A percentile compares a stretch with the other conserved stretches of the same genome.
These are phyloP conservation scores for Ailanthus altissimus DNA, from an alignment of 345 rosid genomes.

Conservation along the genomic window DNA sequence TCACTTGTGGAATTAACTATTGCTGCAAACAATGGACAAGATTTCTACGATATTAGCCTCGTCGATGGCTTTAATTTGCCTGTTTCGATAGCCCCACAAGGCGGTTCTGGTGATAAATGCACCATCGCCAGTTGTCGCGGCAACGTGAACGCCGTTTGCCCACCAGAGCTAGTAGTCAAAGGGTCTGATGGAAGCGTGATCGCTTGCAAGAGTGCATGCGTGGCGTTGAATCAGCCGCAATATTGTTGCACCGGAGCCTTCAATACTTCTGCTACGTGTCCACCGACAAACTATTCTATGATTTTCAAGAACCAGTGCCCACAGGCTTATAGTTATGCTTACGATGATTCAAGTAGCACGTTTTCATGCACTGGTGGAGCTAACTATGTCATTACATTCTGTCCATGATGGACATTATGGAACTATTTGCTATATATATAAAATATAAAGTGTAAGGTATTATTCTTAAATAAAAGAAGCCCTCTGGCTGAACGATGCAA, in stretches of 20 bases:
- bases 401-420: no score
- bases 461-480: no score
- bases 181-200: conserved; percentile 27
- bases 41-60: conserved; percentile 41
- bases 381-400: conserved; percentile 31
- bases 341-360: conserved; percentile 31
- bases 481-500: no score
- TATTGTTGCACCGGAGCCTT: conserved; percentile 40
- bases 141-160: conserved; percentile 40
- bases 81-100: conserved; percentile 34
- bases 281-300: conserved; percentile 29
- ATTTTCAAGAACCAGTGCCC: conserved; percentile 32
- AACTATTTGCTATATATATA: no score
- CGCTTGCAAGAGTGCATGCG: conserved; percentile 48
- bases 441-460: no score
- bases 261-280: conserved; percentile 20
- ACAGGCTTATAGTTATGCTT: conserved; percentile 39
- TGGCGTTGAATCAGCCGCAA: conserved; percentile 29
- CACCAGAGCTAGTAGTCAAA: conserved; percentile 22
- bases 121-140: conserved; percentile 23
- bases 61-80: conserved; percentile 53
- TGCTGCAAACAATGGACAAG: conserved; percentile 15
- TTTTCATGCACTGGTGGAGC: conserved; percentile 30
- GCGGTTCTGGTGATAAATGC: conserved; percentile 27
- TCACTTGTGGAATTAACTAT: conserved; percentile 37